A percentile compares a stretch with the other conserved stretches of the same genome.
phyloP scores from a whole-genome alignment of 2,329 filamentous ascomycete genomes.

The Diaporthe sp. region DNA sequence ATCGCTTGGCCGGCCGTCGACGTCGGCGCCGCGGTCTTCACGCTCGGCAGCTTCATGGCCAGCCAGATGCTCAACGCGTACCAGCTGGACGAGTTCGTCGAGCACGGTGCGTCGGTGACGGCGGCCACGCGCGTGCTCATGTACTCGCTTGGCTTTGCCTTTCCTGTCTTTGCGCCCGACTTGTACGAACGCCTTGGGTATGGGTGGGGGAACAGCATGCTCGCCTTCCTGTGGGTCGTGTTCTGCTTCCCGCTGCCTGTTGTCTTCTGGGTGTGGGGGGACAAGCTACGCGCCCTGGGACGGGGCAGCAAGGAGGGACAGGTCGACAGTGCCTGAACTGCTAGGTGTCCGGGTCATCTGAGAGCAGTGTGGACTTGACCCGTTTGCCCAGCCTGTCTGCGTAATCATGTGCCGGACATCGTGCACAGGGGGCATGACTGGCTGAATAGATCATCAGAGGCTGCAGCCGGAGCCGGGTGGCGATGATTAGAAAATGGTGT shows the following conservation, averaged over 20 bases:
- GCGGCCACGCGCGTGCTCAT: conserved; percentile 68
- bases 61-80: conserved; percentile 70
- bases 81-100: conserved; percentile 63
- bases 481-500: no score
- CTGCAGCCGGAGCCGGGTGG: no score
- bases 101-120: conserved; percentile 54
- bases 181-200: conserved; percentile 54
- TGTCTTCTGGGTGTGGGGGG: conserved; percentile 42
- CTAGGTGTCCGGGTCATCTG: no score
- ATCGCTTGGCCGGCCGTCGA: conserved; percentile 69
- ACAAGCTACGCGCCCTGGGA: conserved; percentile 29
- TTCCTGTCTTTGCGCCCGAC: conserved; percentile 68
- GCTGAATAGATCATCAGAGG: no score
- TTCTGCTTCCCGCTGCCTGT: conserved; percentile 59
- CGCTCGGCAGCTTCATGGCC: conserved; percentile 64
- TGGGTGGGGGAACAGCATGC: conserved; percentile 60
- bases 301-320: not conserved
- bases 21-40: conserved; percentile 66
- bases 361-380: no score
- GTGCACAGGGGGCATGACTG: no score
- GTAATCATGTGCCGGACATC: no score
- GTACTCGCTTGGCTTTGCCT: conserved; percentile 66
- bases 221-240: conserved; percentile 59
- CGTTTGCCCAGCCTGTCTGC: no score
- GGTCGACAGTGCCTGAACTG: not conserved